Evolutionary conservation across 2,329 filamentous ascomycete species (phyloP).

Genomic region (Lasiodiplodia sp.): DNA sequence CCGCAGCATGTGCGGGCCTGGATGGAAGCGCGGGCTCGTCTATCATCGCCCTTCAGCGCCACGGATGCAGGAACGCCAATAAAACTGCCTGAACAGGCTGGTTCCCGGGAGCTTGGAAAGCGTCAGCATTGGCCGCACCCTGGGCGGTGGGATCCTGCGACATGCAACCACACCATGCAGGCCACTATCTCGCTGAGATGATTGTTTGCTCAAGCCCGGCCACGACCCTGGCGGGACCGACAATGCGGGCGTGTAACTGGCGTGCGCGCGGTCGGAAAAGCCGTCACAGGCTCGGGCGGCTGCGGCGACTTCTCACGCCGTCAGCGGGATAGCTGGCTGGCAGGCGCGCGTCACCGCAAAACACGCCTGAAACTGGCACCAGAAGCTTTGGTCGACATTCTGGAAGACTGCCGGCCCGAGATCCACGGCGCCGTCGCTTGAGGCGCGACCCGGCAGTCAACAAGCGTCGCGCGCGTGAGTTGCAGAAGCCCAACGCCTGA

Average conservation of each 20-base stretch:
- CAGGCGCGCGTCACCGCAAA: slow-evolving; percentile 16
- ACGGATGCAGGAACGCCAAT: slow-evolving; percentile 31
- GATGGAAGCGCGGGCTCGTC: slow-evolving; percentile 14
- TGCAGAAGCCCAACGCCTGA: not conserved
- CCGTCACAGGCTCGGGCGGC: slow-evolving; percentile 12
- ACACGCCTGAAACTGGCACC: slow-evolving; percentile 25
- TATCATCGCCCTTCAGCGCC: slow-evolving; percentile 27
- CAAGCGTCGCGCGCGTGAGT: not conserved
- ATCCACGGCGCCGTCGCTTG: slow-evolving; percentile 8
- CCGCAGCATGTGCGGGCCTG: not conserved
- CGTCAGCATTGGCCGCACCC: slow-evolving; percentile 26
- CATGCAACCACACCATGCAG: slow-evolving; percentile 19
- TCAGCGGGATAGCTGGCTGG: not conserved
- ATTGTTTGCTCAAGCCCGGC: slow-evolving; percentile 21
- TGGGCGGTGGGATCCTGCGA: slow-evolving; percentile 25
- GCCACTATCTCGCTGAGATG: slow-evolving; percentile 22
- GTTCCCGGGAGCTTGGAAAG: slow-evolving; percentile 23
- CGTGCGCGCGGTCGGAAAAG: slow-evolving; percentile 5
- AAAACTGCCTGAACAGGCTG: slow-evolving; percentile 29
- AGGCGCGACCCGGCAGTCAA: not conserved
- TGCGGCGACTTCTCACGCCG: not conserved
- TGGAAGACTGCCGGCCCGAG: slow-evolving; percentile 16
- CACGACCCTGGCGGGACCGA: slow-evolving; percentile 15
- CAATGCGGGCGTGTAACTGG: slow-evolving; percentile 14
- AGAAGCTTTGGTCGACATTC: slow-evolving; percentile 19